Base-by-base conservation (phyloP, 768 basidiomycete species). In the Phylloporus arenicola region DNA sequence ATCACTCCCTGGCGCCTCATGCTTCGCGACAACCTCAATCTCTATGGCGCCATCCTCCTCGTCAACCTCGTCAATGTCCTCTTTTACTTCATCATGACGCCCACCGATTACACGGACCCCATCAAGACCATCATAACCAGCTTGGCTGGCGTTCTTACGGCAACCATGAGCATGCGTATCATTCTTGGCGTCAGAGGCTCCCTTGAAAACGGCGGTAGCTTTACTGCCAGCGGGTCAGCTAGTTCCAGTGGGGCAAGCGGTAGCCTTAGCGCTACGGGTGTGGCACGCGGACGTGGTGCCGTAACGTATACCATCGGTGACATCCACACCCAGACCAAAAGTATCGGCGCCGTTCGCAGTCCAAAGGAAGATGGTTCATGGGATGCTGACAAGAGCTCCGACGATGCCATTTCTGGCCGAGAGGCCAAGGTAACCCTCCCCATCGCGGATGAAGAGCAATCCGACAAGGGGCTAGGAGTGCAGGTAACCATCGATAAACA, bases 131-230 rank as follows among this genome's bases (percentile, higher is more conserved):
- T 90, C 62, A 80, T 90, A 38, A 88, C 87, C 20, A 82, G 81
- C 70, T 91, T 92, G 86, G 79, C 90, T 2, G 88, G 86, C 10
- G 88, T 91, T 30, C 80, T 92, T 52, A 92, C 90, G 25, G 83
- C 87, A 35, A 88, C 89, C 16, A 92, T 92, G 90, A 80, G 83
- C 29, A 83, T 91, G 62, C 88, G 89, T 57, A 89, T 92, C 73
- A 76, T 92, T 56, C 85, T 92, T 59, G 78, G 80, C 54, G 84
- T 92, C 45, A 83, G 86, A 48, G 89, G 88, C n/a, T 65, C 80
- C 22, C 86, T 91, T 64, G 76, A 72, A 20, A 67, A 77, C 37
- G 89, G 89, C 37, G 89, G 89, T 19, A 73, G 76, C 40, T 91
- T 89, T 63, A 78, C 80, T 14, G 67, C 76, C n/a, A 76, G 77